Evolutionary conservation across 192 early-diverging fungal species (phyloP), one percentile per base, ranked within the genome.

Genomic region (Gaertneriomyces semiglobifer): DNA sequence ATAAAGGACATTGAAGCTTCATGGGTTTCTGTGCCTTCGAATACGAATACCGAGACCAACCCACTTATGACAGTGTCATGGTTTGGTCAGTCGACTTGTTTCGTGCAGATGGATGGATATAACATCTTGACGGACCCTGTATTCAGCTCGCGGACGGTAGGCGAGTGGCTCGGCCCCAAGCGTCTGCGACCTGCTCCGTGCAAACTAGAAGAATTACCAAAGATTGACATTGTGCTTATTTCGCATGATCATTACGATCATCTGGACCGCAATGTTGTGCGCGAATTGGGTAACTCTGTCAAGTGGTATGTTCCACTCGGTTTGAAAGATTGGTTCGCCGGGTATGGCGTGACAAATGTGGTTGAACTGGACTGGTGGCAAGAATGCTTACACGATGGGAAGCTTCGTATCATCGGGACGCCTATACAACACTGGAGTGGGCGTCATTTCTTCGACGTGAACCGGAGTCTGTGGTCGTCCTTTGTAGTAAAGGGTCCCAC

Each of bases 301-400:
- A 78, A 71, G 33, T 84, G 83, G 83, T 84, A 80, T 50, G 74
- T 84, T 33, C 83, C 83, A 14, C 56, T 84, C 33, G 83, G 83
- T 20, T 52, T 84, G 16, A 59, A 56, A 53, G 71, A 73, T 39
- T 84, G 79, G 79, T 79, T 84, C 42, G 52, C 56, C 7, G 54
- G 70, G 45, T 67, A 75, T 50, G 71, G 71, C n/a, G 67, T 84
- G 41, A 66, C 74, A 16, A 84, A 74, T 45, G 82, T 82, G 4
- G 70, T 83, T 19, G 83, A 85, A 59, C 60, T 83, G 9, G 81
- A 82, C 60, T 85, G 81, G 81, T 85, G 81, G 83, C 78, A 82
- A 64, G 81, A 85, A 63, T 73, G 72, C 44, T 60, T 60, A 42
- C 81, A 81, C 53, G 73, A 70, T 19, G 52, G 58, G 48, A 56